These are phyloP conservation scores for Rhexocercosporidium sp. DNA, from an alignment of 2,329 filamentous ascomycete species.

Conservation along the genomic window DNA sequence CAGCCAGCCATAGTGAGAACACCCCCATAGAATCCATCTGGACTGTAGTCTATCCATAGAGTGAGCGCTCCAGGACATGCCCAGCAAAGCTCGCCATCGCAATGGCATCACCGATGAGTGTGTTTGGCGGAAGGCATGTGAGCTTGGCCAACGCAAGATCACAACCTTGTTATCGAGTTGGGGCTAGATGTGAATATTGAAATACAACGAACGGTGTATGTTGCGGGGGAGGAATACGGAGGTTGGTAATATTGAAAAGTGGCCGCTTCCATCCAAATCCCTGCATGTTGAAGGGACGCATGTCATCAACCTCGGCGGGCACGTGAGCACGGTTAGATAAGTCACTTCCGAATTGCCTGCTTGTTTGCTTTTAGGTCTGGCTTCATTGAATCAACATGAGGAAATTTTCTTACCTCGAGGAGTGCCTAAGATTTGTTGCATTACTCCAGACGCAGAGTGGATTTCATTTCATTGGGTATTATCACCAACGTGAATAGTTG, in stretches of 20 bases:
- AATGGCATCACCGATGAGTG: constrained; percentile 44
- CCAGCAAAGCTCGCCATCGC: constrained; percentile 39
- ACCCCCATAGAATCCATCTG: constrained; percentile 36
- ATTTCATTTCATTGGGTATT: not conserved
- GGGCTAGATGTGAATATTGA: not conserved
- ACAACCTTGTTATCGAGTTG: not conserved
- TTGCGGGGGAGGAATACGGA: not conserved
- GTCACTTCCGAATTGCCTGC: no score
- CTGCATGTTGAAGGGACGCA: not conserved
- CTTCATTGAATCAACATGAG: not conserved
- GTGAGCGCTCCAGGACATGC: constrained; percentile 32
- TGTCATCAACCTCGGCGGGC: constrained; percentile 5
- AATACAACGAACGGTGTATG: not conserved
- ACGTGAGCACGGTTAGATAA: no score
- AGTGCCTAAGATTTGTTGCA: not conserved
- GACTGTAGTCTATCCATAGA: constrained; percentile 24
- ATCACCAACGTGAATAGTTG: not conserved
- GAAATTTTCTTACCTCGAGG: not conserved
- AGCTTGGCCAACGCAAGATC: constrained; percentile 29
- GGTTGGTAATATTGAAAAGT: constrained; percentile 11
- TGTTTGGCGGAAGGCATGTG: constrained; percentile 42
- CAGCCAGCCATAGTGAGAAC: constrained; percentile 35
- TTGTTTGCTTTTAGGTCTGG: no score
- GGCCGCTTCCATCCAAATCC: constrained; percentile 1
- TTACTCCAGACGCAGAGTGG: not conserved